A percentile compares a stretch with the other conserved stretches of the same genome.
Conservation (phyloP, 305 asterid genomes). For the Fraxinus xanthoxyloides region DNA sequence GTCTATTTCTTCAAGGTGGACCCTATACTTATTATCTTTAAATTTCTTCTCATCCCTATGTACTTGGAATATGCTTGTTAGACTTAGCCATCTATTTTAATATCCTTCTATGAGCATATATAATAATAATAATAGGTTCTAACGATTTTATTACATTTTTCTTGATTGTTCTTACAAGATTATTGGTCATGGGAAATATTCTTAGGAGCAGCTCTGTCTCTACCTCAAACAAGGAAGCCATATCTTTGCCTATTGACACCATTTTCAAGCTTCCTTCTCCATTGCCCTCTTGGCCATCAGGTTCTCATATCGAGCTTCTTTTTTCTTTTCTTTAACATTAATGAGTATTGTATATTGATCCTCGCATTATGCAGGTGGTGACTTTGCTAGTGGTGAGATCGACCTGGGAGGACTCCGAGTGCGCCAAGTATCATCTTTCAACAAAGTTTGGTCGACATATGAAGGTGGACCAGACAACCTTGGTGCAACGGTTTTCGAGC, state of each 20-base stretch:
- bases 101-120: too few relatives aligned
- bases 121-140: too few relatives aligned
- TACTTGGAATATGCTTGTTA: neutral
- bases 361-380: conserved; percentile 40
- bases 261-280: conserved; percentile 67
- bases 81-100: too few relatives aligned
- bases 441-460: conserved; percentile 41
- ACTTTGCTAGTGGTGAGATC: conserved; percentile 56
- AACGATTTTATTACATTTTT: neutral
- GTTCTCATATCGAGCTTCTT: conserved; percentile 24
- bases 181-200: conserved; percentile 42
- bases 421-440: conserved; percentile 47
- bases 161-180: conserved; percentile 9
- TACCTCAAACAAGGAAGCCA: conserved; percentile 5
- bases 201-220: conserved; percentile 1
- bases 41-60: neutral
- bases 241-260: conserved; percentile 54
- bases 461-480: conserved; percentile 53
- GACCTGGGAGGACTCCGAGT: conserved; percentile 77
- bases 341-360: neutral
- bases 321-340: neutral
- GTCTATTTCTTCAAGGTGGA: conserved; percentile 10
- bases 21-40: conserved; percentile 2
- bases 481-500: conserved; percentile 77
- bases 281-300: conserved; percentile 62